phyloP scores from a whole-genome alignment of 108 stramenopile species.

The Seminavis robusta region DNA sequence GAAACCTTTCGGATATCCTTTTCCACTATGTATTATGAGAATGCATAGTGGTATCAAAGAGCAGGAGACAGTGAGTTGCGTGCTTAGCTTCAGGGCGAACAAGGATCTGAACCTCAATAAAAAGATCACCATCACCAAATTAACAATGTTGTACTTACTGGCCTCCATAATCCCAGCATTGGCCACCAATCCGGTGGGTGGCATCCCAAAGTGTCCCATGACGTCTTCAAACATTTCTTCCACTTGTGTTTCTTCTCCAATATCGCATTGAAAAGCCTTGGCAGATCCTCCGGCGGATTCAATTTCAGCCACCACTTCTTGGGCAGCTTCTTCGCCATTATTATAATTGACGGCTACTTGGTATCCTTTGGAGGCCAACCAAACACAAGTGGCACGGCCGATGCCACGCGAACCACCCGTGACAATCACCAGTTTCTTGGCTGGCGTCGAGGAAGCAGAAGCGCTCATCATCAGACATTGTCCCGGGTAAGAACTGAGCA shows the following conservation, averaged over 20 bases:
- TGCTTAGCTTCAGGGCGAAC: too few relatives aligned
- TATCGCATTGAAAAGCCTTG: conserved; percentile 20
- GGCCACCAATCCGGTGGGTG: conserved; percentile 19
- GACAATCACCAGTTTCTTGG: conserved; percentile 11
- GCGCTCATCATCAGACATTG: too few relatives aligned
- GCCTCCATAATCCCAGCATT: conserved; percentile 25
- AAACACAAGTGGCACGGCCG: conserved; percentile 16
- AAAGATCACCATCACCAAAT: too few relatives aligned
- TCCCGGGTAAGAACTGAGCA: too few relatives aligned
- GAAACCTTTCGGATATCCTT: conserved; percentile 16
- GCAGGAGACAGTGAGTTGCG: too few relatives aligned
- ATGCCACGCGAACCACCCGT: conserved; percentile 28
- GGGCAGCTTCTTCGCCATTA: conserved; percentile 12
- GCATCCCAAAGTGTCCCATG: background rate
- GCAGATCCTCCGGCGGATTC: conserved; percentile 3
- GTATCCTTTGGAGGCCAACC: conserved; percentile 14
- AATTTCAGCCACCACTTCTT: conserved; percentile 8
- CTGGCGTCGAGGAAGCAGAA: background rate
- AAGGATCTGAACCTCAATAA: too few relatives aligned
- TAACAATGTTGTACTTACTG: too few relatives aligned
- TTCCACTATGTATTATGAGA: too few relatives aligned
- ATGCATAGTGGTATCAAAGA: too few relatives aligned
- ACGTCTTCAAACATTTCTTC: conserved; percentile 12
- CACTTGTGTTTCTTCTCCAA: conserved; percentile 16
- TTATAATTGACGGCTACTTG: conserved; percentile 18